Evolutionary conservation across 2,329 filamentous ascomycete genomes (phyloP).

Genomic region (Emydomyces testavorans): DNA sequence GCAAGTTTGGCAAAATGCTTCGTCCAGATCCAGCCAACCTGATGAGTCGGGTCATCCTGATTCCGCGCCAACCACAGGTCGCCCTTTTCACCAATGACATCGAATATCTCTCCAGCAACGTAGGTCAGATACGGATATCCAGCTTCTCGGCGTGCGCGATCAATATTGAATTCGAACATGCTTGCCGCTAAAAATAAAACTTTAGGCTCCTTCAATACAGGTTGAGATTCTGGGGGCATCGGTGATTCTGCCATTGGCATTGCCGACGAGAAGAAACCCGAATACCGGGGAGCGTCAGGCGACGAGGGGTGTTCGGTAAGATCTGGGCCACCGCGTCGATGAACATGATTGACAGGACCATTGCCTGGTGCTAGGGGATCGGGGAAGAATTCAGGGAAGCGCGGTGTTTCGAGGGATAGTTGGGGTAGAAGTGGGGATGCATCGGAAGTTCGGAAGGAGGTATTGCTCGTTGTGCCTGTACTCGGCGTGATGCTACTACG

Average conservation of each 20-base stretch:
- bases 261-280: conserved; percentile 75
- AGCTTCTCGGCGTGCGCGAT: conserved; percentile 78
- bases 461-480: conserved; percentile 31
- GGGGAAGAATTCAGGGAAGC: conserved; percentile 32
- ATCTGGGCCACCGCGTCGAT: conserved; percentile 16
- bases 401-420: conserved; percentile 37
- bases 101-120: conserved; percentile 85
- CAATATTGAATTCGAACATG: conserved; percentile 94
- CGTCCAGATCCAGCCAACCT: conserved; percentile 97
- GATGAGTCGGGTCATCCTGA: conserved; percentile 70
- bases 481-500: conserved; percentile 39
- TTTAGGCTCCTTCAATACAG: conserved; percentile 35
- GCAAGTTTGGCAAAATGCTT: conserved; percentile 71
- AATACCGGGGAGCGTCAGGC: conserved; percentile 46
- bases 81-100: conserved; percentile 90
- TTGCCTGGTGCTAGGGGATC: conserved; percentile 21
- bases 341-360: conserved; percentile 13
- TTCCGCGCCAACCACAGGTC: conserved; percentile 97
- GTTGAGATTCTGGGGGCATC: not conserved
- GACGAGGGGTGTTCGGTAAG: conserved; percentile 24
- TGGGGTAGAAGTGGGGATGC: conserved; percentile 33
- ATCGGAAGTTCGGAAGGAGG: conserved; percentile 13
- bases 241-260: conserved; percentile 63
- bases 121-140: conserved; percentile 96
- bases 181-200: conserved; percentile 86